Conservation (phyloP, 2,329 filamentous ascomycete species). For the Xylariaceae sp. region DNA sequence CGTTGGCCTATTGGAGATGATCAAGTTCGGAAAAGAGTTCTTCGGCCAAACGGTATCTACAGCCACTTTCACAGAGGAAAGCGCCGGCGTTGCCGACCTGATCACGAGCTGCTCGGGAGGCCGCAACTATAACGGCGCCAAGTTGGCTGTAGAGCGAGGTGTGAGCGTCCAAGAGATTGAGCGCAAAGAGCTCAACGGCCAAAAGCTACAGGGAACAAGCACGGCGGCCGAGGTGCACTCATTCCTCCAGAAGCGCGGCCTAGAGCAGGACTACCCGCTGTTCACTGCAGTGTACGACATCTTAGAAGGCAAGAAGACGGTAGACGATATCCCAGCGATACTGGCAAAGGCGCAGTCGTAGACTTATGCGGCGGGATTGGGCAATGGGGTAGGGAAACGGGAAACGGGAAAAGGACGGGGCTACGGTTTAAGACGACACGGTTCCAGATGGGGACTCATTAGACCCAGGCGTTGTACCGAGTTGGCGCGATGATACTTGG, state of each 20-base stretch:
- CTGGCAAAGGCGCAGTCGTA: slow-evolving; percentile 39
- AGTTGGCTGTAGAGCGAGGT: slow-evolving; percentile 75
- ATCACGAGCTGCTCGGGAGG: slow-evolving; percentile 92
- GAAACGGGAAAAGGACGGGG: not conserved
- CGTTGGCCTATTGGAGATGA: slow-evolving; percentile 91
- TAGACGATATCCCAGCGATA: slow-evolving; percentile 75
- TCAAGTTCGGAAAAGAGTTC: slow-evolving; percentile 91
- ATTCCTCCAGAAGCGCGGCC: slow-evolving; percentile 74
- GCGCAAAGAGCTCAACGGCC: slow-evolving; percentile 83
- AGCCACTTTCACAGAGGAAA: slow-evolving; percentile 93
- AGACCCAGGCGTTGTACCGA: slow-evolving; percentile 11
- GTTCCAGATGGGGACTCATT: slow-evolving; percentile 3
- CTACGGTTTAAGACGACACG: slow-evolving; percentile 6
- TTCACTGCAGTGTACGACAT: slow-evolving; percentile 88
- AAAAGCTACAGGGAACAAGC: slow-evolving; percentile 94
- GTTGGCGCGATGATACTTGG: not conserved
- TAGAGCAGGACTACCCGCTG: slow-evolving; percentile 81
- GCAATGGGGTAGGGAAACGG: too few species aligned
- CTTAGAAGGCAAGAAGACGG: slow-evolving; percentile 68
- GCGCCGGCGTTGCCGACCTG: slow-evolving; percentile 88
- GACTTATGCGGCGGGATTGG: not conserved
- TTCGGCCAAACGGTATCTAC: slow-evolving; percentile 77
- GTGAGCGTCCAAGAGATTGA: slow-evolving; percentile 84
- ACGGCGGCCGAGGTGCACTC: slow-evolving; percentile 88
- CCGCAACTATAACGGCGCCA: slow-evolving; percentile 90